Conservation (phyloP, 2,329 filamentous ascomycete genomes). For the Colletotrichum chlorophyti region DNA sequence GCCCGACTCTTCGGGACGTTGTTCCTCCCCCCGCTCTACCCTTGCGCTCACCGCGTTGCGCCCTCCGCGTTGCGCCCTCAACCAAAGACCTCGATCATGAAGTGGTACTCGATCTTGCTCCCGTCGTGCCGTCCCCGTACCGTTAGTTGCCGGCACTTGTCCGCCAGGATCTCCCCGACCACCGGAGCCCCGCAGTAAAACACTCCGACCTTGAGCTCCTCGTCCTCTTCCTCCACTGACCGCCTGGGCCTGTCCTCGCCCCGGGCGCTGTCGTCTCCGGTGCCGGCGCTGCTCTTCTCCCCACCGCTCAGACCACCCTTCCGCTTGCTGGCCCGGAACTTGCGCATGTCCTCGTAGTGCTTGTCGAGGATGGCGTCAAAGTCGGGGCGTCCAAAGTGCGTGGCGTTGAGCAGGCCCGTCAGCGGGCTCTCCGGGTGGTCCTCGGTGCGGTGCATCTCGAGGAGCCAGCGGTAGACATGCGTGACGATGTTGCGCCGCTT, state of each 20-base stretch:
- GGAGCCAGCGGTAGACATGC: constrained; percentile 62
- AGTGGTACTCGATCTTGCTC: constrained; percentile 60
- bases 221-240: constrained; percentile 33
- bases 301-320: constrained; percentile 1
- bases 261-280: not conserved
- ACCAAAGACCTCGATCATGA: constrained; percentile 65
- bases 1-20: too few species aligned
- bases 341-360: constrained; percentile 60
- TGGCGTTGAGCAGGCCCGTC: constrained; percentile 59
- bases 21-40: too few species aligned
- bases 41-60: too few species aligned
- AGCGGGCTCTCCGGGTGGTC: constrained; percentile 58
- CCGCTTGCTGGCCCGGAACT: constrained; percentile 37
- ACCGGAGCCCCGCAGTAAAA: constrained; percentile 64
- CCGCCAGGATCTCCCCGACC: constrained; percentile 61
- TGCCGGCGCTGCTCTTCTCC: not conserved
- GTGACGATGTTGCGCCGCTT: constrained; percentile 59
- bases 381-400: constrained; percentile 61
- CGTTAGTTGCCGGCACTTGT: constrained; percentile 58
- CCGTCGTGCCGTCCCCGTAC: constrained; percentile 57
- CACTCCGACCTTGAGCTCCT: constrained; percentile 56
- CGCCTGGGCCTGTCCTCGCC: not conserved
- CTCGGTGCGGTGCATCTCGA: constrained; percentile 61
- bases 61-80: too few species aligned
- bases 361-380: constrained; percentile 58